Evolutionary conservation across 148 eudicot genomes (phyloP), one percentile per base, ranked within the genome.

Genomic region (Diospyros kaki): DNA sequence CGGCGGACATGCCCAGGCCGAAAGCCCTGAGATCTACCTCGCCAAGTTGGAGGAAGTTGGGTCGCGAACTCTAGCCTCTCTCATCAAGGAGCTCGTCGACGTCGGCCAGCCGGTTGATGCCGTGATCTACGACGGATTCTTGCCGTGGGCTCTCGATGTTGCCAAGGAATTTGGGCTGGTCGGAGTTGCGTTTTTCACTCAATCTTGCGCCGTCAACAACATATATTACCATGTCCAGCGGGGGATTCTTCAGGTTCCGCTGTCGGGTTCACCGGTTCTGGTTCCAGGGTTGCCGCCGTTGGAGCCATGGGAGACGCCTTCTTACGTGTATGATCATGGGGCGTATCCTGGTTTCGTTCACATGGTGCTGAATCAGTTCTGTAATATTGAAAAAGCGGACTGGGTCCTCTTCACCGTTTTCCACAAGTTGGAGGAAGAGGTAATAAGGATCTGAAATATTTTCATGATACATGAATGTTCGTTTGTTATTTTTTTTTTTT

Each of bases 91-190:
- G 1, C 73, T 82, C 6, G 17, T 8, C 14, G 75, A 68, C 6
- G 68, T 64, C 15, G 82, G 83, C 14, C 69, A 52, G 18, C 87
- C 84, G 5, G 64, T 85, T 14, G 79, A 85, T 78, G 86, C 79
- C 0, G 44, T 87, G 2, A 82, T 89, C 0, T 87, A 85, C 73
- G 89, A 87, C 79, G 81, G 84, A 13, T 82, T 87, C 50, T 71
- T 83, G 51, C 84, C 89, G n/a, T 89, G 93, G 93, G 87, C 81
- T 55, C 76, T 89, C 70, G 89, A 84, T 62, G 87, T 85, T 50
- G 87, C 85, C 9, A 78, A 80, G 14, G 41, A 75, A 15, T 81
- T 72, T 77, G 86, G 84, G 55, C 77, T 89, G 12, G 7, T 69
- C 77, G 80, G 80, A 50, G 89, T 78, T 76, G 45, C 69, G 18